Percentiles rank a stretch among this genome's conserved stretches.
Conservation (phyloP, 768 basidiomycete genomes). For the Tubosaeta sp. region DNA sequence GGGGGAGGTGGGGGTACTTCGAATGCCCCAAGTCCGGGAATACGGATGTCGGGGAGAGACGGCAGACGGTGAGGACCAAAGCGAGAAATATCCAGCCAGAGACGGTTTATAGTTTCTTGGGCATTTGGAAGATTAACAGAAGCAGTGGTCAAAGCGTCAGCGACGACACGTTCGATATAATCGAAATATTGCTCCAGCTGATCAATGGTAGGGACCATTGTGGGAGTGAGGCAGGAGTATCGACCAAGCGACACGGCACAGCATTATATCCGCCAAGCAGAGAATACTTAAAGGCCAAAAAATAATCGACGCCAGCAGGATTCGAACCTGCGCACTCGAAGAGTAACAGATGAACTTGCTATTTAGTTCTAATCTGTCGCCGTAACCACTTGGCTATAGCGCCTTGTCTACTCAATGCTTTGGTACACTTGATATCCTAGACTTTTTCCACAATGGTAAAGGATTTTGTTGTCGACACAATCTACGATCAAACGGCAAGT, state of each 20-base stretch:
- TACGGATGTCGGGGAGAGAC: slow-evolving; percentile 45
- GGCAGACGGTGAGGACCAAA: slow-evolving; percentile 61
- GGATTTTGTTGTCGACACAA: slow-evolving; percentile 10
- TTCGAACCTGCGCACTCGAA: slow-evolving; percentile 68
- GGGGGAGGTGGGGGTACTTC: slow-evolving; percentile 61
- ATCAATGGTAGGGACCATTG: slow-evolving; percentile 46
- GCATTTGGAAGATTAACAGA: slow-evolving; percentile 60
- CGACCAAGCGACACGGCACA: slow-evolving; percentile 6
- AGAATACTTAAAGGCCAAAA: slow-evolving; percentile 5
- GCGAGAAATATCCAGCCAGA: slow-evolving; percentile 78
- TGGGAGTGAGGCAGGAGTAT: slow-evolving; percentile 2
- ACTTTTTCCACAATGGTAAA: too few relatives aligned
- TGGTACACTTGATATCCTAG: neutral
- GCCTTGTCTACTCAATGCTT: slow-evolving; percentile 27
- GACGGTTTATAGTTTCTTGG: slow-evolving; percentile 58
- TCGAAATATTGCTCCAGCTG: slow-evolving; percentile 69
- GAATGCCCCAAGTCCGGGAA: slow-evolving; percentile 67
- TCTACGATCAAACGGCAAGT: slow-evolving; percentile 8
- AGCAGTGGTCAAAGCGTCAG: slow-evolving; percentile 50
- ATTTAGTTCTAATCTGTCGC: slow-evolving; percentile 62
- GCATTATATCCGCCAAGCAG: slow-evolving; percentile 1
- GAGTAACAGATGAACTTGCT: slow-evolving; percentile 50
- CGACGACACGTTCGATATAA: slow-evolving; percentile 59
- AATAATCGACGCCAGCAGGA: slow-evolving; percentile 56
- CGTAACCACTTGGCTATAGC: slow-evolving; percentile 80